phyloP scores from a whole-genome alignment of 78 protist species.

The Monosiga brevicollis region DNA sequence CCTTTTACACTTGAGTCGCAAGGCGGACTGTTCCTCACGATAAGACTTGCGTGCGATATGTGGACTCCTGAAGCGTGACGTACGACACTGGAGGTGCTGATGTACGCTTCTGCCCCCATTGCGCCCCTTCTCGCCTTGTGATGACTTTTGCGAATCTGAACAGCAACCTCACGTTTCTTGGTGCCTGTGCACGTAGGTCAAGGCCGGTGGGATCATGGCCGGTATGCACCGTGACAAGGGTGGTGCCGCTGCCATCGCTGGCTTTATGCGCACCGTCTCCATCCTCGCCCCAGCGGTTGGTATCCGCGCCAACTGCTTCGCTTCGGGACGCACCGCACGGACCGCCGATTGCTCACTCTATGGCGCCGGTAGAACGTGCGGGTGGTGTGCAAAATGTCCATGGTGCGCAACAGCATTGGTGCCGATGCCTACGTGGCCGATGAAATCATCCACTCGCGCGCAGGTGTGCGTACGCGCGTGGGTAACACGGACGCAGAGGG shows the following conservation, averaged over 20 bases:
- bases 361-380: background rate
- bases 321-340: no score
- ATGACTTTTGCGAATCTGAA: no score
- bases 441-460: conserved; percentile 5
- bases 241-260: conserved; percentile 16
- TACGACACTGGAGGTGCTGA: conserved; percentile 27
- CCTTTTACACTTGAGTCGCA: no score
- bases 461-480: background rate
- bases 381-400: background rate
- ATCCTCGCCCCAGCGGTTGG: no score
- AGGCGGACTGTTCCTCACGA: no score
- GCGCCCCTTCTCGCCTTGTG: no score
- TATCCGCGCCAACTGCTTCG: no score
- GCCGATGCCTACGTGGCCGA: conserved; percentile 16
- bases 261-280: background rate
- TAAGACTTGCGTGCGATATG: background rate
- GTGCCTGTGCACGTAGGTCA: no score
- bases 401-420: conserved; percentile 10
- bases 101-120: no score
- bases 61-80: background rate
- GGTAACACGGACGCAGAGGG: conserved; percentile 21
- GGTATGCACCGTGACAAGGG: conserved; percentile 20
- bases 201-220: conserved; percentile 14
- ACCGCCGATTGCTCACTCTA: no score
- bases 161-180: no score